Evolutionary conservation across 140 eudicot genomes (phyloP).

Genomic region (Stevia rebaudiana): DNA sequence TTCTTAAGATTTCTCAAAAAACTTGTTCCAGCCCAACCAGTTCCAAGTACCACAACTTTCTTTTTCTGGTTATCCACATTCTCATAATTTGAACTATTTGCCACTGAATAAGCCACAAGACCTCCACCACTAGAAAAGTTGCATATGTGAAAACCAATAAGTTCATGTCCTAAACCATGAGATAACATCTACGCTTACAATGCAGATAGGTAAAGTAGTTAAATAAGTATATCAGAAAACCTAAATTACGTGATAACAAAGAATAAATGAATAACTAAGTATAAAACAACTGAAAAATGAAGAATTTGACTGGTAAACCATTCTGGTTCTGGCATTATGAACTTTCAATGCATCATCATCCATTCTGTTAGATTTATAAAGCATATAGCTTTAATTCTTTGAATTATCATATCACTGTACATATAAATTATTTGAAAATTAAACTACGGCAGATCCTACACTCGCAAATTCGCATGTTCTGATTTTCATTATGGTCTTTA

Average conservation of each 20-base stretch:
- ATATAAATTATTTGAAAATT: no score
- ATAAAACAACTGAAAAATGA: background rate
- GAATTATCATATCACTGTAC: background rate
- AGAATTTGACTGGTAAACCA: background rate
- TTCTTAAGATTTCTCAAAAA: constrained; percentile 72
- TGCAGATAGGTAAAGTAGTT: background rate
- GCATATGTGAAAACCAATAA: background rate
- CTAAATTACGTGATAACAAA: background rate
- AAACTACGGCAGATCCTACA: background rate
- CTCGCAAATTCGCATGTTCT: background rate
- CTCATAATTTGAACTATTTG: constrained; percentile 27
- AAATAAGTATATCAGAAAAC: background rate
- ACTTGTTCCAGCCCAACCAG: constrained; percentile 99
- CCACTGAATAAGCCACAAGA: constrained; percentile 76
- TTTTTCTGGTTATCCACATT: constrained; percentile 56
- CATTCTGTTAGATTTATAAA: background rate
- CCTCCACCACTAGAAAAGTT: constrained; percentile 68
- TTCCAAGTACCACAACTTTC: constrained; percentile 89
- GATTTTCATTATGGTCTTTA: background rate
- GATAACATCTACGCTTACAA: background rate
- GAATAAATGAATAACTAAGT: background rate
- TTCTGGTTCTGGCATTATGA: background rate
- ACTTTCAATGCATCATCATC: background rate
- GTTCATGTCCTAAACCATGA: constrained; percentile 3
- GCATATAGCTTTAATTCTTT: background rate